Conservation (phyloP, 805 yeast species). For the Wickerhamomyces pijperi region DNA sequence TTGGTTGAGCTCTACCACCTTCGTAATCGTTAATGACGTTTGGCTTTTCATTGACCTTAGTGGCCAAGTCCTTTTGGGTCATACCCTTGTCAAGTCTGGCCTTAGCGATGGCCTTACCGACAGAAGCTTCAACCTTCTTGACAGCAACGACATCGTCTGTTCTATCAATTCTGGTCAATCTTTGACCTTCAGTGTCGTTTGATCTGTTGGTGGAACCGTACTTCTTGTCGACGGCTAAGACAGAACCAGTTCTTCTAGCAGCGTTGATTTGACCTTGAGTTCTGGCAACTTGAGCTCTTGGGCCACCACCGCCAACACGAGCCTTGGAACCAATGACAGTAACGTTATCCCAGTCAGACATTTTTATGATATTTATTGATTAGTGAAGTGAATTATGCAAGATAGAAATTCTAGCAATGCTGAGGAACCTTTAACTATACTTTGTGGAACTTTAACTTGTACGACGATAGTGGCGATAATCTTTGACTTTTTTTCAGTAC, state of each 20-base stretch:
- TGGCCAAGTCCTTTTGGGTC: conserved; percentile 94
- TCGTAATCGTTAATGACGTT: conserved; percentile 92
- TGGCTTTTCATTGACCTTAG: conserved; percentile 92
- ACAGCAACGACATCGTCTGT: conserved; percentile 90
- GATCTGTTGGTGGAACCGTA: conserved; percentile 54
- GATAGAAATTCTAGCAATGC: not conserved
- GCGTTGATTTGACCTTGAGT: conserved; percentile 73
- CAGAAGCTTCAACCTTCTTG: conserved; percentile 71
- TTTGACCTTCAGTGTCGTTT: conserved; percentile 83
- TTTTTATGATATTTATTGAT: conserved; percentile 8
- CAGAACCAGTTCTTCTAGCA: conserved; percentile 87
- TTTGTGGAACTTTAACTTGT: too few relatives aligned
- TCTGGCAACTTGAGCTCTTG: conserved; percentile 75
- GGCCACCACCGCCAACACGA: conserved; percentile 81
- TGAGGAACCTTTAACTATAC: too few relatives aligned
- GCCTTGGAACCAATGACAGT: conserved; percentile 86
- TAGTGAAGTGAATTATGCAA: not conserved
- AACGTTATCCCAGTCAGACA: conserved; percentile 85
- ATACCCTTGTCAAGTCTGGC: conserved; percentile 82
- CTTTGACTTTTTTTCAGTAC: not conserved
- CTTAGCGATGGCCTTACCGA: conserved; percentile 78
- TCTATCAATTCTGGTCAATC: conserved; percentile 86
- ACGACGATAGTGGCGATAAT: too few relatives aligned
- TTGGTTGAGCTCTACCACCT: conserved; percentile 92
- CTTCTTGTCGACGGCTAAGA: conserved; percentile 88